Evolutionary conservation across 108 stramenopile genomes (phyloP), one percentile per base, ranked within the genome.

Genomic region (Mayamaea pseudoterrestris): DNA sequence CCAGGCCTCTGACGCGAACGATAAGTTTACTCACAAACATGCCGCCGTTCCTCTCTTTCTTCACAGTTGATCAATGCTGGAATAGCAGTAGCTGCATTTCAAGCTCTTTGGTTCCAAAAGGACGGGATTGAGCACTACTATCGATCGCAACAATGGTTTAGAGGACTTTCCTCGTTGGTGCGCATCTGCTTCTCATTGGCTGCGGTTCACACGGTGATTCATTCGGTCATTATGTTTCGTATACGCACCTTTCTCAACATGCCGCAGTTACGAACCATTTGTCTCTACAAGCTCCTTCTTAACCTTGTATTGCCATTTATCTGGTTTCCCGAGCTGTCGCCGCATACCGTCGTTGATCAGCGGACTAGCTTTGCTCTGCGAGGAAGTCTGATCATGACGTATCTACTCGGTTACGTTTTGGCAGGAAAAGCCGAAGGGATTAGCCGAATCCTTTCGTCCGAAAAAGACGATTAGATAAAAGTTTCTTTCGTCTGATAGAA

Each of bases 341-440:
- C 2, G 3, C 17, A 7, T 8, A 4, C 18, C 2, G 6, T 22
- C 18, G 4, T n/a, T 13, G 41, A 42, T 42, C 41, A 42, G 7
- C 41, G 41, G n/a, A 7, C 27, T 20, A 35, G 18, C 2, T 51
- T 32, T 22, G 21, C 22, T 20, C 22, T 44, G n/a, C 14, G 44
- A 14, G 21, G 14, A 4, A 27, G 23, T 27, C 14, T 44, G n/a
- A 14, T 27, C 5, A 24, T 44, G 4, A 17, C 12, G 3, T 51
- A 30, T 25, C 27, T 51, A 21, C 23, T 35, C 21, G 34, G 50
- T 1, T 51, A 20, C 18, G 24, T 51, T 22, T 39, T 20, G 35
- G 50, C 50, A n/a, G 50, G 50, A 4, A 34, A 35, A 22, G 50
- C 50, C 2, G 31, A 30, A 32, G 50, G 50, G 6, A 39, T 51